Percentiles rank a stretch among this genome's conserved stretches.
These are phyloP conservation scores for Didymella arachidicola DNA, from an alignment of 2,329 filamentous ascomycete genomes.

Conservation along the genomic window DNA sequence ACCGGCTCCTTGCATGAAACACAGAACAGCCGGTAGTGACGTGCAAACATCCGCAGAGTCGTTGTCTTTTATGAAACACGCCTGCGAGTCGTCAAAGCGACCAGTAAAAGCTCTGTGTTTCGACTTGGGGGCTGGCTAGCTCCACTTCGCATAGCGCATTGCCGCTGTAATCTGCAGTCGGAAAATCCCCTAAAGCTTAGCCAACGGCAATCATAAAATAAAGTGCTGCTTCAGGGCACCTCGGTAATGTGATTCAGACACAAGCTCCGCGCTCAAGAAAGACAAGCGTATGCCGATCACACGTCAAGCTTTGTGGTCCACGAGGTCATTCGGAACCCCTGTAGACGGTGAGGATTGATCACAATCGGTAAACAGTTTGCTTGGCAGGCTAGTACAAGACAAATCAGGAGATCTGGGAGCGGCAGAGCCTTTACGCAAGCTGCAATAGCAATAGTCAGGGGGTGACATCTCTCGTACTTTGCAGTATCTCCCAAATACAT, in stretches of 20 bases:
- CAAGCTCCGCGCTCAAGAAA: conserved; percentile 14
- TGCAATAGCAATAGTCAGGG: neutral
- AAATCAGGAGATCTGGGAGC: neutral
- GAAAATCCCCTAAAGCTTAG: conserved; percentile 5
- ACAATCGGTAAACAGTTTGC: neutral
- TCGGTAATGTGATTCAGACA: neutral
- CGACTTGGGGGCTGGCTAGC: neutral
- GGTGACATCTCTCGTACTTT: too few relatives aligned
- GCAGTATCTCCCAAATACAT: neutral
- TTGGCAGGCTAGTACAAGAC: too few relatives aligned
- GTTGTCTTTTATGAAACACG: conserved; percentile 1
- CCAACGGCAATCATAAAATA: conserved; percentile 5
- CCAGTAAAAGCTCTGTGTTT: neutral
- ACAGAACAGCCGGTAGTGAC: conserved; percentile 6
- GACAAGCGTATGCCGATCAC: conserved; percentile 8
- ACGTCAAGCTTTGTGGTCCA: conserved; percentile 10
- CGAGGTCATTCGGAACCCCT: neutral
- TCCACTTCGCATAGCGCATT: neutral
- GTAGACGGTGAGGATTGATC: neutral
- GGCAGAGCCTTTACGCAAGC: neutral
- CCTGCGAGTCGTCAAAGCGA: neutral
- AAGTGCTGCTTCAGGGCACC: conserved; percentile 2
- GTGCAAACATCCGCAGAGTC: conserved; percentile 1
- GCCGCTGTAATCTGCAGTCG: conserved; percentile 6
- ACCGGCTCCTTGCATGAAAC: conserved; percentile 14